Evolutionary conservation across 768 basidiomycete genomes (phyloP).

Genomic region (Rossbeevera mucosa): DNA sequence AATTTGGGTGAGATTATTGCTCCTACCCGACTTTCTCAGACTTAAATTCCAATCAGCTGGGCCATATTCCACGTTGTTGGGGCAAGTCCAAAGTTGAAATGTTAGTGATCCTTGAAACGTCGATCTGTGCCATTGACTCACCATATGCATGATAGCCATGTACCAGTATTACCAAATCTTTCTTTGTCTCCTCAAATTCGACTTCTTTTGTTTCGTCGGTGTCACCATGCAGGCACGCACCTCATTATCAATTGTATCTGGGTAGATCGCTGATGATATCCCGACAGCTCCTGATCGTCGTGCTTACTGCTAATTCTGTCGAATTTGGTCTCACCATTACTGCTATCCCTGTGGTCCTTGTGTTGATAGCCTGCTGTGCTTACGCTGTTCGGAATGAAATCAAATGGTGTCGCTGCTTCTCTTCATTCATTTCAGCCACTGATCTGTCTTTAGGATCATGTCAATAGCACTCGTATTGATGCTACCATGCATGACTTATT

Average conservation of each 20-base stretch:
- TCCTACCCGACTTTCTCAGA: neutral
- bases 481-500: slow-evolving; percentile 73
- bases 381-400: slow-evolving; percentile 76
- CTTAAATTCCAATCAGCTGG: slow-evolving; percentile 50
- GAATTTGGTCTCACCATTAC: slow-evolving; percentile 82
- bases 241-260: neutral
- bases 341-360: slow-evolving; percentile 75
- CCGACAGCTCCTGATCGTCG: slow-evolving; percentile 71
- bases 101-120: slow-evolving; percentile 37
- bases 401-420: slow-evolving; percentile 51
- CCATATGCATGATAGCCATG: slow-evolving; percentile 53
- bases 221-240: slow-evolving; percentile 78
- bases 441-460: slow-evolving; percentile 51
- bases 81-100: slow-evolving; percentile 81
- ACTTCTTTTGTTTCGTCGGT: slow-evolving; percentile 85
- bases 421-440: slow-evolving; percentile 1
- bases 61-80: slow-evolving; percentile 88
- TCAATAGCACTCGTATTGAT: slow-evolving; percentile 65
- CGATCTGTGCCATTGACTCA: neutral
- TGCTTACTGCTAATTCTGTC: slow-evolving; percentile 55
- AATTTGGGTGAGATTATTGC: slow-evolving; percentile 65
- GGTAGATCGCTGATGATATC: neutral
- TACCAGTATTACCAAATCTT: slow-evolving; percentile 86
- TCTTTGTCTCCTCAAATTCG: slow-evolving; percentile 85
- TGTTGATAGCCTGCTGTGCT: slow-evolving; percentile 60